Evolutionary conservation across 192 early-diverging fungal genomes (phyloP).

Genomic region (Dissophora globulifera): DNA sequence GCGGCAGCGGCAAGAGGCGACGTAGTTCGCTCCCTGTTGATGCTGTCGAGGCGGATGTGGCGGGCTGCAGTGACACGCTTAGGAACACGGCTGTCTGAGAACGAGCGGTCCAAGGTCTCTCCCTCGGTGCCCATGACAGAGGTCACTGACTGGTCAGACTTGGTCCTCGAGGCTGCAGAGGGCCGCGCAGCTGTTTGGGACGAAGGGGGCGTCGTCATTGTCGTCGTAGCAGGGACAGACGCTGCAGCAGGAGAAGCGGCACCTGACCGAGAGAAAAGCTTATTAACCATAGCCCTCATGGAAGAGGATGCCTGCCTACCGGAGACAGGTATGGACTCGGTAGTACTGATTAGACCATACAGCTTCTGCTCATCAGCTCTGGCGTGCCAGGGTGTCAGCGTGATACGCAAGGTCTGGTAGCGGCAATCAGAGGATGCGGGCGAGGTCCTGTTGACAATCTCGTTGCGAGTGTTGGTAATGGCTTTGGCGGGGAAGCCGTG

Average conservation of each 20-base stretch:
- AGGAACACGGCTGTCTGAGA: no score
- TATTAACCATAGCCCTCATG: constrained; percentile 26
- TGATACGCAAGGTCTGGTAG: constrained; percentile 47
- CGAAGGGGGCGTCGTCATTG: no score
- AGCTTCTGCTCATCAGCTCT: constrained; percentile 54
- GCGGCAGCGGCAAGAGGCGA: not conserved
- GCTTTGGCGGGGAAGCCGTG: constrained; percentile 41
- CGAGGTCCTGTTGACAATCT: not conserved
- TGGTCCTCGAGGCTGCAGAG: no score
- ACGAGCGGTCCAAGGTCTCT: no score
- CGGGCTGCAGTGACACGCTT: no score
- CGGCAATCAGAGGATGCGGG: constrained; percentile 1
- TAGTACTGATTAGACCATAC: no score
- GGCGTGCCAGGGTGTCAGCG: constrained; percentile 53
- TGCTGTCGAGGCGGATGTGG: constrained; percentile 2
- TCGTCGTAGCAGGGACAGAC: not conserved
- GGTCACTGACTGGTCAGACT: no score
- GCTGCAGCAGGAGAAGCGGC: not conserved
- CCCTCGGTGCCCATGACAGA: no score
- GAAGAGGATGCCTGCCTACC: no score
- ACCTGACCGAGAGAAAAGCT: constrained; percentile 11
- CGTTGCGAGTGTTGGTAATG: constrained; percentile 3
- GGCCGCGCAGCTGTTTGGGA: no score
- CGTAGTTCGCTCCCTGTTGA: not conserved
- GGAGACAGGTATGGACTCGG: no score